Evolutionary conservation across 1,284 basidiomycete species (phyloP).

Genomic region (Apiotrichum gracile): DNA sequence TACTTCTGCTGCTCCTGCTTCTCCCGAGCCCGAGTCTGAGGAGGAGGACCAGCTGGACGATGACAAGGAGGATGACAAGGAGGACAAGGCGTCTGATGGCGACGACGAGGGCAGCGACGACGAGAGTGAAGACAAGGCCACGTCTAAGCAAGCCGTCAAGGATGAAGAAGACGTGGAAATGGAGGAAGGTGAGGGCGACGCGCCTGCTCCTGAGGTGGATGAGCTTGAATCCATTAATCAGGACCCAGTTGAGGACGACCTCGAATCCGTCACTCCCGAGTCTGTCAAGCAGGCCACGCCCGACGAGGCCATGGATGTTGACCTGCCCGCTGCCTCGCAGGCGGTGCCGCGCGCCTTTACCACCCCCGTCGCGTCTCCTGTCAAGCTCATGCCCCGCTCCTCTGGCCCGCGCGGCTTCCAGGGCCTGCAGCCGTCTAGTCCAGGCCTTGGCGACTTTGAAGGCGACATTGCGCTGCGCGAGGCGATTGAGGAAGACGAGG

Average conservation of each 20-base stretch:
- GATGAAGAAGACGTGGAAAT: neutral
- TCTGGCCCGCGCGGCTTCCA: neutral
- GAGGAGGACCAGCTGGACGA: neutral
- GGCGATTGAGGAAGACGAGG: constrained; percentile 13
- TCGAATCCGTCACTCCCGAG: neutral
- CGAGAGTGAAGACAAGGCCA: neutral
- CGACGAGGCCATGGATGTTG: constrained; percentile 8
- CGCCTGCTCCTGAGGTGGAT: neutral
- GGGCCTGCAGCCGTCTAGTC: constrained; percentile 1
- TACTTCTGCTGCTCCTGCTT: neutral
- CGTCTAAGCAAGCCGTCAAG: neutral
- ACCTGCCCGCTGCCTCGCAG: too few relatives aligned
- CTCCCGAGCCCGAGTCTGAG: too few relatives aligned
- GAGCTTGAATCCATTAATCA: neutral
- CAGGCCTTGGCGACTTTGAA: neutral
- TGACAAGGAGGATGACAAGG: neutral
- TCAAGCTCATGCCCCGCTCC: neutral
- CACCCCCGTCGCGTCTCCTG: neutral
- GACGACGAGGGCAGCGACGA: neutral
- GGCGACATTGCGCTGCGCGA: constrained; percentile 16
- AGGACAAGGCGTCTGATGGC: neutral
- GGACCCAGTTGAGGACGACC: neutral
- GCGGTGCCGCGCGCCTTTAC: neutral
- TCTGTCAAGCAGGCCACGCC: too few relatives aligned
- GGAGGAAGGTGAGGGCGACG: neutral